phyloP scores from a whole-genome alignment of 1,284 basidiomycete genomes.

The Irpex rosettiformis region DNA sequence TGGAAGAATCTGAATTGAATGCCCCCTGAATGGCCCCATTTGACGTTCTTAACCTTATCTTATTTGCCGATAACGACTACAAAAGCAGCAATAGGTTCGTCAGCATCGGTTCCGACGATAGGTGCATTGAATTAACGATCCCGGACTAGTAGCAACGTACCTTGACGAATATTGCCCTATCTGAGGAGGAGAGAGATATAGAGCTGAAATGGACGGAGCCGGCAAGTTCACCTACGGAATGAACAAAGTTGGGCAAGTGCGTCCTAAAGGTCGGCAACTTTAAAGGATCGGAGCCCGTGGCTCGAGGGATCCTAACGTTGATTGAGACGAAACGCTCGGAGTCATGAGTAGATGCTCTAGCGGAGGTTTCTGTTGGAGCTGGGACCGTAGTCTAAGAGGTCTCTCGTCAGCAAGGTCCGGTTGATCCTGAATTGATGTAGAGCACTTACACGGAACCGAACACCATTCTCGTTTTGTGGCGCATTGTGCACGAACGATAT shows the following conservation, averaged over 20 bases:
- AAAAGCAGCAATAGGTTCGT: not conserved
- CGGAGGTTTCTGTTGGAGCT: not conserved
- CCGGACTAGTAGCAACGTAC: too few species aligned
- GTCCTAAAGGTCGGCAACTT: constrained; percentile 18
- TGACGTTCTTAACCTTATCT: constrained; percentile 26
- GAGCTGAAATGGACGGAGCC: constrained; percentile 17
- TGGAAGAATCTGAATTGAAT: constrained; percentile 32
- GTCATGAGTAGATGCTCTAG: not conserved
- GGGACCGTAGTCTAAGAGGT: not conserved
- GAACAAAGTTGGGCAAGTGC: constrained; percentile 21
- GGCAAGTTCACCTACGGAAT: constrained; percentile 19
- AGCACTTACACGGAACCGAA: not conserved
- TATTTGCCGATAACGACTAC: constrained; percentile 33
- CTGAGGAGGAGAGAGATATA: constrained; percentile 15
- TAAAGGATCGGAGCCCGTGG: not conserved
- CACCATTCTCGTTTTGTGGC: not conserved
- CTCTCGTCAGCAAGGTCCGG: not conserved
- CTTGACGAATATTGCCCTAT: constrained; percentile 17
- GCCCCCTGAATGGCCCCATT: constrained; percentile 41
- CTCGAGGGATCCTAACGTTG: not conserved
- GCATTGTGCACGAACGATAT: not conserved
- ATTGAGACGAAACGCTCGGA: not conserved
- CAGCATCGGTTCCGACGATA: not conserved
- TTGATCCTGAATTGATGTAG: not conserved
- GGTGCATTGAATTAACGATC: not conserved